Conservation (phyloP, 495 filamentous ascomycete species). For the Umbilicaria muhlenbergii region DNA sequence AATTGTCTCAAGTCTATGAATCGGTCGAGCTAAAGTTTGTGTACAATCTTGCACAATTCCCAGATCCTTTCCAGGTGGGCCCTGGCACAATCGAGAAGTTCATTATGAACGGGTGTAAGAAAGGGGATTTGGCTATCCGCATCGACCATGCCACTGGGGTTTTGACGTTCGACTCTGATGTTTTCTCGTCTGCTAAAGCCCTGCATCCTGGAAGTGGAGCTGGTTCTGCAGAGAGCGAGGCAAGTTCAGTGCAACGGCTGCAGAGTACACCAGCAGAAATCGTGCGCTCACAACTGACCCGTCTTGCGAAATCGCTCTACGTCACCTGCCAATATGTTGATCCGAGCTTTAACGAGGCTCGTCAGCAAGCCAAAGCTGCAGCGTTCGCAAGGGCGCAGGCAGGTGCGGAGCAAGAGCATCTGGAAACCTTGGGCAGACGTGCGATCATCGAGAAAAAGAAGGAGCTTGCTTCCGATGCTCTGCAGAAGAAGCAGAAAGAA, state of each 20-base stretch:
- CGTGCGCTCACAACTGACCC: slow-evolving; percentile 83
- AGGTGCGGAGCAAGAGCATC: slow-evolving; percentile 83
- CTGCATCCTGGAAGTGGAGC: slow-evolving; percentile 69
- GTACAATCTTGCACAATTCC: slow-evolving; percentile 86
- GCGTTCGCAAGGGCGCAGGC: slow-evolving; percentile 67
- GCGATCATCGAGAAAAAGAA: slow-evolving; percentile 92
- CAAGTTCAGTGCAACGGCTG: slow-evolving; percentile 76
- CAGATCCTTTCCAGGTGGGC: slow-evolving; percentile 88
- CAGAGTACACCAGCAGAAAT: slow-evolving; percentile 98
- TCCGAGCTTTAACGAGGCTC: slow-evolving; percentile 65
- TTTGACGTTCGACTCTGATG: slow-evolving; percentile 92
- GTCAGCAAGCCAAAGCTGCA: slow-evolving; percentile 59
- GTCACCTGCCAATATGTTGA: slow-evolving; percentile 92
- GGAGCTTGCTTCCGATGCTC: slow-evolving; percentile 70
- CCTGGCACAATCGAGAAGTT: slow-evolving; percentile 95
- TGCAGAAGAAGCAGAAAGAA: slow-evolving; percentile 80
- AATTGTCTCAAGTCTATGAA: slow-evolving; percentile 97
- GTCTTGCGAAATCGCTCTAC: slow-evolving; percentile 80
- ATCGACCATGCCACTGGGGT: slow-evolving; percentile 90
- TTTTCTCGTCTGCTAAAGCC: slow-evolving; percentile 94
- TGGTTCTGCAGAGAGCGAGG: slow-evolving; percentile 79
- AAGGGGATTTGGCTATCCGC: slow-evolving; percentile 92
- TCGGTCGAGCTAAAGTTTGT: slow-evolving; percentile 92
- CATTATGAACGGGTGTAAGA: slow-evolving; percentile 99
- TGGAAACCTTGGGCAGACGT: slow-evolving; percentile 73